Conservation (phyloP, 805 yeast species). For the Schwanniomyces occidentalis region DNA sequence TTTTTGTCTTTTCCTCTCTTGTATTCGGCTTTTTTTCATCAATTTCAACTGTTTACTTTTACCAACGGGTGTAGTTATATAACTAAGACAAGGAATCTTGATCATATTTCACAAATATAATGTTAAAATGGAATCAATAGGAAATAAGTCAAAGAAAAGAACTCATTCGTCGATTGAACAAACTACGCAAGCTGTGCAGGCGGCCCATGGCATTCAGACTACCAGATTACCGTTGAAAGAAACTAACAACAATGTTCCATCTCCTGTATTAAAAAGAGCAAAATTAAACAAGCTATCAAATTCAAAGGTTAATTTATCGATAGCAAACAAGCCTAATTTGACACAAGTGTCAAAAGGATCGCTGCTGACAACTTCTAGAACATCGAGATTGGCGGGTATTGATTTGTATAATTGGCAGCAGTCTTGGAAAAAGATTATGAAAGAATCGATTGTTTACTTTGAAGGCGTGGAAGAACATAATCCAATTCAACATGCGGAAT, state of each 20-base stretch:
- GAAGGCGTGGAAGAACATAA: slow-evolving; percentile 50
- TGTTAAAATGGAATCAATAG: slow-evolving; percentile 6
- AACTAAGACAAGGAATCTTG: too few relatives aligned
- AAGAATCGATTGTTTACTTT: slow-evolving; percentile 58
- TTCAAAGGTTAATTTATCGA: not conserved
- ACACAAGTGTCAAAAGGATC: slow-evolving; percentile 4
- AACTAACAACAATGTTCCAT: slow-evolving; percentile 40
- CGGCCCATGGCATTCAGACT: too few relatives aligned
- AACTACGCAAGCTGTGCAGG: not conserved
- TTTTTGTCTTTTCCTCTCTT: too few relatives aligned
- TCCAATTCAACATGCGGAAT: slow-evolving; percentile 35
- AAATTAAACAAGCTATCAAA: slow-evolving; percentile 15
- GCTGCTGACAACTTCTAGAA: slow-evolving; percentile 9
- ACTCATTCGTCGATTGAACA: slow-evolving; percentile 1
- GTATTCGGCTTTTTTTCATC: too few relatives aligned
- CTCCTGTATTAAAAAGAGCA: slow-evolving; percentile 34
- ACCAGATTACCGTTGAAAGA: slow-evolving; percentile 40
- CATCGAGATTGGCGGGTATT: slow-evolving; percentile 41
- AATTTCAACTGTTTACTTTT: too few relatives aligned
- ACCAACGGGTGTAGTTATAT: too few relatives aligned
- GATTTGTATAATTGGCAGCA: slow-evolving; percentile 61
- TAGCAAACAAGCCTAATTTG: slow-evolving; percentile 7
- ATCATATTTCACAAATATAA: too few relatives aligned
- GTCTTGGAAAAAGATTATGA: slow-evolving; percentile 64
- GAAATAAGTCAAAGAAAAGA: slow-evolving; percentile 4